Base-by-base conservation (phyloP, 345 rosid genomes). In the Boechera stricta region DNA sequence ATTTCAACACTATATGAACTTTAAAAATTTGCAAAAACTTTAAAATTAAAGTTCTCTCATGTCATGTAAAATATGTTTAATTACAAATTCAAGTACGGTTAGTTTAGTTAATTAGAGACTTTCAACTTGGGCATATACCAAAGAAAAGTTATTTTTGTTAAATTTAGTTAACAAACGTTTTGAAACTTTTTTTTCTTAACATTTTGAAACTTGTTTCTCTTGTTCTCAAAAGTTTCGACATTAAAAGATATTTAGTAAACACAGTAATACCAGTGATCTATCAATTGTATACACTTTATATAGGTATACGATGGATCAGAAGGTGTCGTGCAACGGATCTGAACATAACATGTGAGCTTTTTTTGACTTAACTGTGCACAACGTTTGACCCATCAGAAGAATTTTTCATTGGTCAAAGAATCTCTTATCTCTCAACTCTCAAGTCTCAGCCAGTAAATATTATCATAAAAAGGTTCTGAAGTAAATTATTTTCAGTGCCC, bases 291-390 rank as follows among this genome's bases (percentile, higher is more conserved):
- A 39, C 3, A 68, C 3, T 13, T 26, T 29, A 26, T 10, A 21
- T n/a, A 39, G 21, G 5, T 63, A n/a, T 26, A 51, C 41, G 45
- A 53, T 44, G 51, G 39, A 55, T 57, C 9, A 57, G 28, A 56
- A 51, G 41, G 53, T 68, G 32, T 42, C 62, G 63, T 59, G 79
- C 38, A 69, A 32, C 44, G 68, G 54, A 60, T 60, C 54, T 67
- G 55, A 69, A 36, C 49, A 28, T 47, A 41, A 29, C 69, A 69
- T 69, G 64, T 77, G 71, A 69, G n/a, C 4, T 24, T 61, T 28
- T 60, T 51, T 76, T 68, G 74, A 68, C 69, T 69, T 59, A 69
- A 29, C 36, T 52, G 41, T 45, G 10, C 74, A 32, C 18, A 76
- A 61, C 57, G 8, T 62, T 76, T 76, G 79, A 69, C 74, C 56